Percentiles rank a stretch among this genome's conserved stretches.
Evolutionary conservation across 108 stramenopile genomes (phyloP).

Genomic region (Epithemia pelagica): DNA sequence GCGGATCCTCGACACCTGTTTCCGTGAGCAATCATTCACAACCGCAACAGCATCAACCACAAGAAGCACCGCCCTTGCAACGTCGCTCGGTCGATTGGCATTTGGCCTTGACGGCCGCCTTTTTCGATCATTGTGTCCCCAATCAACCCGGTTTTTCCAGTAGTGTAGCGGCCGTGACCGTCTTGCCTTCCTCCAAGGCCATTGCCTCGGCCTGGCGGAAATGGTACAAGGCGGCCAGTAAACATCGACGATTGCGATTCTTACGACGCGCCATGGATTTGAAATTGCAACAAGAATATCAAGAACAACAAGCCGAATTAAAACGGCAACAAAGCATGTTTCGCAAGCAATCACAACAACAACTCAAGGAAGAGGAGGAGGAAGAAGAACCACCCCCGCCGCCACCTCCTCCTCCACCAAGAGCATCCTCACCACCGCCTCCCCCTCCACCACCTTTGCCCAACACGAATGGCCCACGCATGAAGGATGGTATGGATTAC

Average conservation of each 20-base stretch:
- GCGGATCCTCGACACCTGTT: constrained; percentile 1
- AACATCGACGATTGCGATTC: constrained; percentile 61
- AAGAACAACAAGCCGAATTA: background rate
- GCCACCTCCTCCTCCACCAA: background rate
- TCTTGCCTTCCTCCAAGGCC: constrained; percentile 60
- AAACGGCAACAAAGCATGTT: background rate
- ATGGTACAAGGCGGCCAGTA: constrained; percentile 77
- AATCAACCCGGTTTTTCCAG: constrained; percentile 80
- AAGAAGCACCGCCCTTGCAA: constrained; percentile 16
- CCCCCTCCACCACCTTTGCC: background rate
- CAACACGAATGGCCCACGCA: background rate
- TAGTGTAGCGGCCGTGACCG: constrained; percentile 81
- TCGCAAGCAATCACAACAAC: background rate
- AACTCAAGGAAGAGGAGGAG: background rate
- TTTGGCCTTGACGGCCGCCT: constrained; percentile 62
- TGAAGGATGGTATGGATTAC: background rate
- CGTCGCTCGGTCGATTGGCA: constrained; percentile 74
- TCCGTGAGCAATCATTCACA: background rate
- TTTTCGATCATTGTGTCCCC: constrained; percentile 83
- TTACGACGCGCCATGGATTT: constrained; percentile 27
- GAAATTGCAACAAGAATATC: constrained; percentile 16
- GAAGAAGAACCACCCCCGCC: background rate
- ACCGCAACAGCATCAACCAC: background rate
- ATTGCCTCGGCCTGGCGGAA: constrained; percentile 75
- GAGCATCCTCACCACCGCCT: background rate